Evolutionary conservation across 768 basidiomycete genomes (phyloP).

Genomic region (Lentinula detonsa): DNA sequence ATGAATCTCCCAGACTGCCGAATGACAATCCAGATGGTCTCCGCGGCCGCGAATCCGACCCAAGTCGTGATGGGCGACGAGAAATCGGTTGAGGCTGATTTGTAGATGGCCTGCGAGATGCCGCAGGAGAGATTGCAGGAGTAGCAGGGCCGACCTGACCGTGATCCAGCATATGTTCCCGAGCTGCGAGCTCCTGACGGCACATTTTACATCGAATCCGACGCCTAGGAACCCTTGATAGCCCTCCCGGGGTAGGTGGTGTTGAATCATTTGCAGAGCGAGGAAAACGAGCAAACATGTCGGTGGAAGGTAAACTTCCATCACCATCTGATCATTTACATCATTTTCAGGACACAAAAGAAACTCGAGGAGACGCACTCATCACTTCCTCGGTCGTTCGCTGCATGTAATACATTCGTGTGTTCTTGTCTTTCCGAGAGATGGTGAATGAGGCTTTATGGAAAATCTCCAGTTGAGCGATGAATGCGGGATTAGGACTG

Average conservation of each 20-base stretch:
- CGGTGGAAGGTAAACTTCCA: constrained; percentile 53
- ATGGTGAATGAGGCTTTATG: constrained; percentile 67
- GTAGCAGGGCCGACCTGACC: constrained; percentile 71
- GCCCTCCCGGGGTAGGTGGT: constrained; percentile 51
- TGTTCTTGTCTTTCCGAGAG: constrained; percentile 58
- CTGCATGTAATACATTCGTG: constrained; percentile 81
- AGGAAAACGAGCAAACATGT: constrained; percentile 76
- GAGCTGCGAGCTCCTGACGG: constrained; percentile 78
- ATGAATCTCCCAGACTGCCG: constrained; percentile 20
- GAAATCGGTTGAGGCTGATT: constrained; percentile 11
- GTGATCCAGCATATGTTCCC: constrained; percentile 94
- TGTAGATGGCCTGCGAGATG: constrained; percentile 37
- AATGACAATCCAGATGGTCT: constrained; percentile 25
- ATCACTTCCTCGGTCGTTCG: constrained; percentile 67
- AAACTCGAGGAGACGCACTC: constrained; percentile 43
- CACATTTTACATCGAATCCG: constrained; percentile 93
- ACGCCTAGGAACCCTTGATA: constrained; percentile 38
- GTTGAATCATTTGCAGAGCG: constrained; percentile 56
- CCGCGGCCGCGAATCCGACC: constrained; percentile 19
- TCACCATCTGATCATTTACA: constrained; percentile 54
- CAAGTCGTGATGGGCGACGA: constrained; percentile 17
- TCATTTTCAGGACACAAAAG: constrained; percentile 2
- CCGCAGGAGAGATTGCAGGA: constrained; percentile 40
- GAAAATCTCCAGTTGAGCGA: constrained; percentile 76
- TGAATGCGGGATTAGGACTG: constrained; percentile 86